Percentiles rank a stretch among this genome's conserved stretches.
phyloP scores from a whole-genome alignment of 148 eudicot species.

The Oxyria digyna region DNA sequence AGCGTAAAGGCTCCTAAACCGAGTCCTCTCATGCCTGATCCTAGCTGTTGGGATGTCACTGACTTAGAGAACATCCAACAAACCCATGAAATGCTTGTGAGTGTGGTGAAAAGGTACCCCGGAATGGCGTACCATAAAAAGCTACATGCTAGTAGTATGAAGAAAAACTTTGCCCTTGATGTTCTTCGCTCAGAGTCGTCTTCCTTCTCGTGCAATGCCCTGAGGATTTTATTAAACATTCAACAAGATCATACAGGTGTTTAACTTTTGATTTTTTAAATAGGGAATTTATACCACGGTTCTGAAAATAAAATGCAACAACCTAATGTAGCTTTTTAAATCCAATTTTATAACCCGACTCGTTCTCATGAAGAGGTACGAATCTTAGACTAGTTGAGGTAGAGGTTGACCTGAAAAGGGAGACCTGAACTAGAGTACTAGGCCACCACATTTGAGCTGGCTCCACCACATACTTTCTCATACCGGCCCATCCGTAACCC shows the following conservation, averaged over 20 bases:
- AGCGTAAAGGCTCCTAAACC: slow-evolving; percentile 74
- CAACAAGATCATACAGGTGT: not conserved
- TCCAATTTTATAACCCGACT: too few relatives aligned
- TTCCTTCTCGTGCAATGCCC: slow-evolving; percentile 85
- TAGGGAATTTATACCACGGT: too few relatives aligned
- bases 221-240: slow-evolving; percentile 20
- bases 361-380: too few relatives aligned
- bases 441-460: slow-evolving; percentile 99
- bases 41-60: slow-evolving; percentile 81
- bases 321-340: too few relatives aligned
- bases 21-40: slow-evolving; percentile 81
- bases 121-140: slow-evolving; percentile 72
- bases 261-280: too few relatives aligned
- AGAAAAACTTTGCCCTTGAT: slow-evolving; percentile 75
- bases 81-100: slow-evolving; percentile 77
- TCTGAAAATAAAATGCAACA: too few relatives aligned
- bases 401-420: slow-evolving; percentile 61
- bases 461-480: slow-evolving; percentile 79
- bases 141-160: slow-evolving; percentile 60
- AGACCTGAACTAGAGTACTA: slow-evolving; percentile 70
- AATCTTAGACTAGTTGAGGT: too few relatives aligned
- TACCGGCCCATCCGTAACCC: slow-evolving; percentile 90
- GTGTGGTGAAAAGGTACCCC: slow-evolving; percentile 69
- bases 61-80: slow-evolving; percentile 79
- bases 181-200: slow-evolving; percentile 25